Evolutionary conservation across 345 rosid genomes (phyloP).

Genomic region (Aethionema arabicum): DNA sequence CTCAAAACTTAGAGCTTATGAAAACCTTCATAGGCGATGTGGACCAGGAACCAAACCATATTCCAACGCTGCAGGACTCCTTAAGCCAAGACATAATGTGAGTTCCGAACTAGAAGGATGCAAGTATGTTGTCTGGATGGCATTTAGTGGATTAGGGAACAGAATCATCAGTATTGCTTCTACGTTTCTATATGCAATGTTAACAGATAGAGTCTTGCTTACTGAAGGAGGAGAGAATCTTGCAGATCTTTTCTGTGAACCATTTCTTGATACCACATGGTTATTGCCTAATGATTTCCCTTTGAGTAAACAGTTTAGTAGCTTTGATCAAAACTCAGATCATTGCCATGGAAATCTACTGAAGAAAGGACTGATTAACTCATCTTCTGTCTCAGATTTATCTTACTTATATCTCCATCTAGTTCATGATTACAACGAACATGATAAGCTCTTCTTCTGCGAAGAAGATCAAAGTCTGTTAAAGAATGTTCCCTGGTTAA

Average conservation of each 20-base stretch:
- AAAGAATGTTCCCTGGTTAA: constrained; percentile 60
- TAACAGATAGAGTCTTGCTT: constrained; percentile 59
- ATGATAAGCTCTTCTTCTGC: constrained; percentile 72
- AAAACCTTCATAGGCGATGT: constrained; percentile 57
- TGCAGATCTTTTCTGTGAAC: constrained; percentile 57
- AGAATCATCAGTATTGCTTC: constrained; percentile 59
- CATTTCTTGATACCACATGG: constrained; percentile 63
- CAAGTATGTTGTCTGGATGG: constrained; percentile 61
- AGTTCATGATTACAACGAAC: constrained; percentile 55
- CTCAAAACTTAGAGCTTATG: constrained; percentile 60
- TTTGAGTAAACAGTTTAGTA: constrained; percentile 34
- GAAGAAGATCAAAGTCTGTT: constrained; percentile 47
- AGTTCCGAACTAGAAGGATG: constrained; percentile 44
- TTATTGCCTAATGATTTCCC: constrained; percentile 52
- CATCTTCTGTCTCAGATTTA: constrained; percentile 32
- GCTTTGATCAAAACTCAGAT: constrained; percentile 47
- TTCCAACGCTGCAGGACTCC: constrained; percentile 34
- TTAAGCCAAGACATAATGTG: constrained; percentile 33
- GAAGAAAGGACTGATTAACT: constrained; percentile 40
- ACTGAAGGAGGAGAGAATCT: constrained; percentile 64
- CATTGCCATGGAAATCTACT: constrained; percentile 56
- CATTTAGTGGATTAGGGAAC: constrained; percentile 76
- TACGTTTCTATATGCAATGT: constrained; percentile 63
- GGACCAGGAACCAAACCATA: constrained; percentile 53
- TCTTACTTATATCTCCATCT: constrained; percentile 58